Evolutionary conservation across 2,329 filamentous ascomycete genomes (phyloP), one percentile per base, ranked within the genome.

Genomic region (Venturia oleaginea): DNA sequence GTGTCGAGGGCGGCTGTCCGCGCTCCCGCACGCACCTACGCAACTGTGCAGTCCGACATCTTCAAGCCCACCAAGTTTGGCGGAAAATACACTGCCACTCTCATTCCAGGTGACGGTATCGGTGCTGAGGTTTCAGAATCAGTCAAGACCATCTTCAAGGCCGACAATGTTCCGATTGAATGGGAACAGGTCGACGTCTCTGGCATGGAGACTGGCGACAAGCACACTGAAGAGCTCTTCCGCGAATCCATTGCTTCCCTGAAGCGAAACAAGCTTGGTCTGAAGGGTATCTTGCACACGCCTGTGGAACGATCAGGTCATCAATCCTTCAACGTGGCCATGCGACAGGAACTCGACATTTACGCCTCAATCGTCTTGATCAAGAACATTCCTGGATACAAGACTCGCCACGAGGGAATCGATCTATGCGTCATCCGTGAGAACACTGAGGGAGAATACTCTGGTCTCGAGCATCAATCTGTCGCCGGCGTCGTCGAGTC

Each of bases 401-500:
- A 94, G 81, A 99, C 94, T 68, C 91, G 94, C 77, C 94, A 99
- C 85, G 89, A 96, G 80, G 86, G 94, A 79, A 91, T 99, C 77
- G 94, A 99, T 78, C 86, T 97, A 71, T 96, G 92, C 87, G 97
- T 99, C 80, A 97, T 99, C 81, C 94, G 94, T 81, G 94, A 99
- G 84, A 99, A 99, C 85, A 99, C 94, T 76, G 94, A 99, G 85
- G 94, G 94, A 75, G 94, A 99, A 84, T 99, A 99, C 85, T 97
- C 92, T 69, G 94, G 94, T 67, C 87, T 99, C 68, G 94, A 99
- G 85, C 94, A 99, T 83, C 93, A 97, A 84, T 96, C 91, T 68
- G 94, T 99, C 62, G 85, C 84, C 70, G 94, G 94, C 71, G 94
- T 99, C 72, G 94, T 99, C 72, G 94, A 99, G 84, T 97, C 93